Evolutionary conservation across 176 grass and related monocot species (phyloP), one percentile per base, ranked within the genome.

Genomic region (Elaeis guineensis): DNA sequence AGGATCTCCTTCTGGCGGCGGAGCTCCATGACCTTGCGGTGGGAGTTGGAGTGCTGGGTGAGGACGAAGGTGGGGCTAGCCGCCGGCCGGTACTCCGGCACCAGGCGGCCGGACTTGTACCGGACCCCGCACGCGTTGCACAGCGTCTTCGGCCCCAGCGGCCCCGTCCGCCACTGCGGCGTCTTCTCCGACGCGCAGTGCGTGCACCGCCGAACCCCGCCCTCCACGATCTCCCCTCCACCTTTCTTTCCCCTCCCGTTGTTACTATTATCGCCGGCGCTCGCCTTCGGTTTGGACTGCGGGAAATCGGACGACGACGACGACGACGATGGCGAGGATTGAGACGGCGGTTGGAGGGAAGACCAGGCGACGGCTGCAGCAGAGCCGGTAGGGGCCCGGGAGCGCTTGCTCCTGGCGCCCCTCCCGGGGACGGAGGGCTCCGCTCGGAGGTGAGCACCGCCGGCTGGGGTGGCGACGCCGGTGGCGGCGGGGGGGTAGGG

Each of bases 141-240:
- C 9, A 56, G 54, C 19, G 54, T 56, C 54, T 56, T 56, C 54
- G 54, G 54, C 19, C 94, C 94, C 17, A 99, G 79, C 0, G 94
- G 94, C 3, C 94, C 94, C 50, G 94, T 89, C 70, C 94, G 68
- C 94, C 94, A 99, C 80, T 99, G 94, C 59, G 94, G 94, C 25
- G 94, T 99, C 84, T 99, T 99, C 74, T 99, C 94, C 19, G 94
- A 99, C 18, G 87, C 94, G 75, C 94, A 99, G 79, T 99, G 94
- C 50, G 88, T 99, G 88, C 94, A 99, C 28, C 88, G 79, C 12
- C 94, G 77, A 30, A 99, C 82, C 22, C 85, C 79, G 70, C 72
- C 16, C 2, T 21, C 63, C 63, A 16, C 50, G 17, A 26, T 15
- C 16, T 44, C 65, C 4, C n/a, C 11, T 21, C n/a, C 51, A 1